Evolutionary conservation across 164 flowering plant species (phyloP).

Genomic region (Liquidambar formosana): DNA sequence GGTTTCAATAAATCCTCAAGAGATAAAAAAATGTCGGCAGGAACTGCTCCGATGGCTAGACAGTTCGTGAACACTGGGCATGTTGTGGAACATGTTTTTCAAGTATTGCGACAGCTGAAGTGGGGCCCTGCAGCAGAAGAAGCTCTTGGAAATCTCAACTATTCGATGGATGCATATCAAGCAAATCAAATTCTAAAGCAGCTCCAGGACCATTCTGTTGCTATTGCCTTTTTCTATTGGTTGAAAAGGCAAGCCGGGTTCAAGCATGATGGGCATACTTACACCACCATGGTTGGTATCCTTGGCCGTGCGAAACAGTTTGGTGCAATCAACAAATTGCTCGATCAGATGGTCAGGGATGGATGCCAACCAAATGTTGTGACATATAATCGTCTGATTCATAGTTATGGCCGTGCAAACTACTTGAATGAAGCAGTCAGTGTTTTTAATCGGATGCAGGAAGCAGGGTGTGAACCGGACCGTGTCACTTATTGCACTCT

Average conservation of each 20-base stretch:
- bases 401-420: conserved; percentile 94
- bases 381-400: conserved; percentile 92
- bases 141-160: conserved; percentile 61
- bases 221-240: conserved; percentile 89
- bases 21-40: conserved; percentile 29
- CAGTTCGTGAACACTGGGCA: conserved; percentile 33
- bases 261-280: conserved; percentile 93
- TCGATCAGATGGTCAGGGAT: conserved; percentile 80
- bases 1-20: conserved; percentile 31
- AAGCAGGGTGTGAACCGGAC: conserved; percentile 77
- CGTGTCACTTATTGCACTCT: conserved; percentile 95
- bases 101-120: conserved; percentile 43
- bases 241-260: conserved; percentile 70
- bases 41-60: conserved; percentile 30
- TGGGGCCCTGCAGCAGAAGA: conserved; percentile 86
- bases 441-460: conserved; percentile 75
- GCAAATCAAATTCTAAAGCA: conserved; percentile 92
- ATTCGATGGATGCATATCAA: conserved; percentile 71
- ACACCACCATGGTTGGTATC: conserved; percentile 95
- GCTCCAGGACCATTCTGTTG: conserved; percentile 74
- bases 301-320: conserved; percentile 87
- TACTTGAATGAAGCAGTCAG: conserved; percentile 66
- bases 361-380: conserved; percentile 92
- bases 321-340: conserved; percentile 59
- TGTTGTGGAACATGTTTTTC: conserved; percentile 50